Conservation (phyloP, 2,329 filamentous ascomycete species). For the Pseudocercospora crystallina region DNA sequence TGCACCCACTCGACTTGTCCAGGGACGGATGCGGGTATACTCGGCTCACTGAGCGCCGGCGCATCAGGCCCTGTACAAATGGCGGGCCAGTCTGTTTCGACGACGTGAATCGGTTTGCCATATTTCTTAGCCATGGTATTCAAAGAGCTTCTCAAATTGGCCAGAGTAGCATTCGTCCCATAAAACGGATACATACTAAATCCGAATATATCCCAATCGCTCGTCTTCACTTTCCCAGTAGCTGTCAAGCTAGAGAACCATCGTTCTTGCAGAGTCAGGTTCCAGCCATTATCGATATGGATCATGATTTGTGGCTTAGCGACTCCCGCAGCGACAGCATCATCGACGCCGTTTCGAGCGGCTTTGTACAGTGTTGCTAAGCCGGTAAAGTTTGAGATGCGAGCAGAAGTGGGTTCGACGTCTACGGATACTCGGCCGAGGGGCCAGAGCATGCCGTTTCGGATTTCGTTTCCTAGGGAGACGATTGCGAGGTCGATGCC, state of each 20-base stretch:
- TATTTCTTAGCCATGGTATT: constrained; percentile 31
- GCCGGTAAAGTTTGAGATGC: constrained; percentile 36
- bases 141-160: constrained; percentile 29
- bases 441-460: constrained; percentile 42
- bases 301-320: constrained; percentile 36
- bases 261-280: constrained; percentile 31
- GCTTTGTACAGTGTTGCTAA: constrained; percentile 34
- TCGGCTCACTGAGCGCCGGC: constrained; percentile 35
- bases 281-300: constrained; percentile 37
- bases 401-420: constrained; percentile 33
- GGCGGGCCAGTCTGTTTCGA: constrained; percentile 36
- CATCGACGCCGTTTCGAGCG: constrained; percentile 33
- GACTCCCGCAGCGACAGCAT: constrained; percentile 34
- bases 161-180: constrained; percentile 32
- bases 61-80: constrained; percentile 27
- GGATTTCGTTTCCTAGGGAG: constrained; percentile 42
- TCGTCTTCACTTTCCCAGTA: constrained; percentile 30
- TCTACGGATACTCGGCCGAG: constrained; percentile 37
- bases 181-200: constrained; percentile 37
- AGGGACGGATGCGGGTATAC: constrained; percentile 25
- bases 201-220: constrained; percentile 33
- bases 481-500: constrained; percentile 45
- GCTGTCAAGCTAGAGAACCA: constrained; percentile 34
- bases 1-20: constrained; percentile 34
- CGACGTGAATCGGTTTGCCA: constrained; percentile 35